phyloP scores from a whole-genome alignment of 106 monocot genomes.

The Posidonia australis region DNA sequence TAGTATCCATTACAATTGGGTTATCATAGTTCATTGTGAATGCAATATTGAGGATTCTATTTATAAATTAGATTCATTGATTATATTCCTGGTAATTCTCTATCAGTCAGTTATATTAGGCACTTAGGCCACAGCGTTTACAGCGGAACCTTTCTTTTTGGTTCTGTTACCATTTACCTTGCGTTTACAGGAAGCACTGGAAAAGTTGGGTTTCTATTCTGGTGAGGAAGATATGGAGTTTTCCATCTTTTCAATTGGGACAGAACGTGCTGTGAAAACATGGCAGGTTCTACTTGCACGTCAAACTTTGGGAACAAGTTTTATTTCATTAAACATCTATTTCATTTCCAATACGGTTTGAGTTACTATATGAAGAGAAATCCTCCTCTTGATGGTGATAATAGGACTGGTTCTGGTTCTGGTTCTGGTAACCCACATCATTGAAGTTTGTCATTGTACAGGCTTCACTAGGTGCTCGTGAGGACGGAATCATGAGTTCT shows the following conservation, averaged over 20 bases:
- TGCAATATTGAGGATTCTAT: too few species aligned
- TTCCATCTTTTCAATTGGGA: slow-evolving; percentile 71
- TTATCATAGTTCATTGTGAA: too few species aligned
- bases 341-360: not conserved
- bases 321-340: too few species aligned
- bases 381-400: too few species aligned
- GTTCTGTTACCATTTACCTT: too few species aligned
- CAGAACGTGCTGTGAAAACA: slow-evolving; percentile 93
- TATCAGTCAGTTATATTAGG: too few species aligned
- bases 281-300: too few species aligned
- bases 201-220: slow-evolving; percentile 78
- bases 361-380: not conserved
- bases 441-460: slow-evolving; percentile 15
- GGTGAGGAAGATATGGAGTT: slow-evolving; percentile 96
- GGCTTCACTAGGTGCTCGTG: slow-evolving; percentile 46
- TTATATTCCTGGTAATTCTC: too few species aligned
- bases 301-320: too few species aligned
- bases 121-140: not conserved
- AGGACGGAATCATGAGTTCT: slow-evolving; percentile 71
- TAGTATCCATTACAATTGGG: too few species aligned
- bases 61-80: too few species aligned
- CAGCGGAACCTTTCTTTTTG: not conserved
- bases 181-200: slow-evolving; percentile 92
- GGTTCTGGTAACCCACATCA: not conserved
- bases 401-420: not conserved